Evolutionary conservation across 306 rosid species (phyloP), one percentile per base, ranked within the genome.

Genomic region (Cyclanthera cordifolia): DNA sequence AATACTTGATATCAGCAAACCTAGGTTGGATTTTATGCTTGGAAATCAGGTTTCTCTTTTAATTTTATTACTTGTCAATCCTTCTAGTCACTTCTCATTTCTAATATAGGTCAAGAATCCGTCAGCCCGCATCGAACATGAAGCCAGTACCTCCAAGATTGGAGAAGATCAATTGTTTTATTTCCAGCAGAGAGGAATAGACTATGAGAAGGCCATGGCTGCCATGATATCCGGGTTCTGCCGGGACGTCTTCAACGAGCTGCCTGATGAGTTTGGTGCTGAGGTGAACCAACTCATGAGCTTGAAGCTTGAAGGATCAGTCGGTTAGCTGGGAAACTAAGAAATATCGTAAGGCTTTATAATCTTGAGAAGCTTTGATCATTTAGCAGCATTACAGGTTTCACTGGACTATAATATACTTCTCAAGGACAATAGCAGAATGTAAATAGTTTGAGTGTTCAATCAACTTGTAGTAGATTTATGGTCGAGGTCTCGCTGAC

Each of bases 191-290:
- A 91, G 97, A 77, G 97, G 97, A 77, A 88, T 91, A 28, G 95
- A 86, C 67, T 85, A 88, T 57, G 97, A 88, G 70, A 91, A 75
- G 53, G 97, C 97, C 77, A 91, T 88, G 96, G 96, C 97, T 68
- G 97, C 97, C 65, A 91, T 91, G 97, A 91, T 91, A 70, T 88
- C 95, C 55, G 96, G 97, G 53, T 91, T 91, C 74, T 91, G 97
- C 73, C 89, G 85, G 37, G 97, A 87, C 47, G 97, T 91, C 73
- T 91, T 91, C 70, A 88, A 91, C 53, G 96, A 91, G 81, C 97
- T 91, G 76, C 97, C 97, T 1, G 96, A 88, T 41, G 97, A 91
- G 75, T 91, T 91, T 79, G 97, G 96, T 58, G 86, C 97, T 17
- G 97, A 88, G 83, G 97, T 91, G 76, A 86, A 88, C 82, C 96